Conservation (phyloP, 169 alveolate species). For the Plasmodium malariae region DNA sequence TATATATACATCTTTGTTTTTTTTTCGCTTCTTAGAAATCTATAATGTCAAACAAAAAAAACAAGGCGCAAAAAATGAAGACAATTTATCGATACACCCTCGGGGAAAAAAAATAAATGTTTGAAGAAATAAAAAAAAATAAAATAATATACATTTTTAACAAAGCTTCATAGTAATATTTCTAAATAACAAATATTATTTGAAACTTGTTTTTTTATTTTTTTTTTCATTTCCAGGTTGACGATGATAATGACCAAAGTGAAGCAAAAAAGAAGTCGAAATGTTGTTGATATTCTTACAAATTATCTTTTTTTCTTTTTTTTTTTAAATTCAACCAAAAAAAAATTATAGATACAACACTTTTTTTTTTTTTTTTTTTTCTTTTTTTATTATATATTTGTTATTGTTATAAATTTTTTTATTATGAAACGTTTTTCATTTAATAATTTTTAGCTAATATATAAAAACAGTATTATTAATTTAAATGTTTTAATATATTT, state of each 20-base stretch:
- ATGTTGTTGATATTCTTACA: slow-evolving; percentile 35
- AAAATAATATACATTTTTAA: not conserved
- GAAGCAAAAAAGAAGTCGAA: slow-evolving; percentile 40
- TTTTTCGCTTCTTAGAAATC: slow-evolving; percentile 39
- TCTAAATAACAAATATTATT: too few relatives aligned
- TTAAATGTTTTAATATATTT: slow-evolving; percentile 41
- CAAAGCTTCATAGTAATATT: not conserved
- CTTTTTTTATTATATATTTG: slow-evolving; percentile 6
- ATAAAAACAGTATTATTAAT: slow-evolving; percentile 31
- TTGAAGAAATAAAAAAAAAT: slow-evolving; percentile 1
- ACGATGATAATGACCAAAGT: slow-evolving; percentile 54
- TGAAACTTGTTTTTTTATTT: slow-evolving; percentile 1
- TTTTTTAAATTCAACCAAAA: slow-evolving; percentile 43
- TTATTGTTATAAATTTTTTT: slow-evolving; percentile 63
- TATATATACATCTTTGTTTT: not conserved
- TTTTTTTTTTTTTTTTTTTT: slow-evolving; percentile 15
- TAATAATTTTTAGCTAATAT: slow-evolving; percentile 45
- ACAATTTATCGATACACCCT: slow-evolving; percentile 72
- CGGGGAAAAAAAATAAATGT: slow-evolving; percentile 76
- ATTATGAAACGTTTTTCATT: slow-evolving; percentile 53
- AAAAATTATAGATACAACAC: slow-evolving; percentile 18
- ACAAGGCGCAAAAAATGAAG: slow-evolving; percentile 71
- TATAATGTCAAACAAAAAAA: slow-evolving; percentile 75
- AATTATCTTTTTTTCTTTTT: slow-evolving; percentile 8
- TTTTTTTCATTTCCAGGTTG: slow-evolving; percentile 30